These are phyloP conservation scores for Canna indica DNA, from an alignment of 176 grass and related monocot genomes.

Conservation along the genomic window DNA sequence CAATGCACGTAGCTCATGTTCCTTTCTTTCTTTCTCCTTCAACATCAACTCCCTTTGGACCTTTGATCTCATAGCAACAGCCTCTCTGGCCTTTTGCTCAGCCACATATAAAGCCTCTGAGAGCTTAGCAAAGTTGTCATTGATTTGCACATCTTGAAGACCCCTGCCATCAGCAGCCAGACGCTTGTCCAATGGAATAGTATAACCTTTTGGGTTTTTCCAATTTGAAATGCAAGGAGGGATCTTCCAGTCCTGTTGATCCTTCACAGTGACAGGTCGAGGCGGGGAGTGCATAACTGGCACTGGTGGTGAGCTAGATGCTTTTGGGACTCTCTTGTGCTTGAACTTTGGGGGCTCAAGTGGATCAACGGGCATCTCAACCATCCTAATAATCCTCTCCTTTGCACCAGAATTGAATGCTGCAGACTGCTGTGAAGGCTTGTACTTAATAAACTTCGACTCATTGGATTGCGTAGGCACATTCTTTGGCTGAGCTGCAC, in stretches of 20 bases:
- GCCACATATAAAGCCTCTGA: slow-evolving; percentile 90
- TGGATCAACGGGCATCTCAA: slow-evolving; percentile 62
- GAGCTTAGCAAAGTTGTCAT: slow-evolving; percentile 94
- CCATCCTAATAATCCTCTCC: slow-evolving; percentile 89
- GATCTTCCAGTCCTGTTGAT: slow-evolving; percentile 99
- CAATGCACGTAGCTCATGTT: slow-evolving; percentile 81
- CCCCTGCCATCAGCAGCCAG: slow-evolving; percentile 85
- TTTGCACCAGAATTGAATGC: slow-evolving; percentile 96
- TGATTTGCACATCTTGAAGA: slow-evolving; percentile 94
- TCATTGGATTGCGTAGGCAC: slow-evolving; percentile 67
- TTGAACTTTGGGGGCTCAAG: slow-evolving; percentile 97
- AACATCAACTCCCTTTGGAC: slow-evolving; percentile 79
- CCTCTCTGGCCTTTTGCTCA: slow-evolving; percentile 95
- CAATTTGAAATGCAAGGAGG: slow-evolving; percentile 98
- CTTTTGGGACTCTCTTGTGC: slow-evolving; percentile 81
- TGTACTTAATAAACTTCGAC: slow-evolving; percentile 96
- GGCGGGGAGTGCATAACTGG: slow-evolving; percentile 88
- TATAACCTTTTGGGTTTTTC: slow-evolving; percentile 98
- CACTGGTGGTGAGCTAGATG: slow-evolving; percentile 74
- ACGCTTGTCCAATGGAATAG: slow-evolving; percentile 89
- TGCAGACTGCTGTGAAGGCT: slow-evolving; percentile 83
- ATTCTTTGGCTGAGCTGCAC: slow-evolving; percentile 86
- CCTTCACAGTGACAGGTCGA: slow-evolving; percentile 90
- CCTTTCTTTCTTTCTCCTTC: slow-evolving; percentile 94
- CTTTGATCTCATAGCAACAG: slow-evolving; percentile 90